Evolutionary conservation across 2,329 filamentous ascomycete genomes (phyloP), one percentile per base, ranked within the genome.

Genomic region (Fusarium udum): DNA sequence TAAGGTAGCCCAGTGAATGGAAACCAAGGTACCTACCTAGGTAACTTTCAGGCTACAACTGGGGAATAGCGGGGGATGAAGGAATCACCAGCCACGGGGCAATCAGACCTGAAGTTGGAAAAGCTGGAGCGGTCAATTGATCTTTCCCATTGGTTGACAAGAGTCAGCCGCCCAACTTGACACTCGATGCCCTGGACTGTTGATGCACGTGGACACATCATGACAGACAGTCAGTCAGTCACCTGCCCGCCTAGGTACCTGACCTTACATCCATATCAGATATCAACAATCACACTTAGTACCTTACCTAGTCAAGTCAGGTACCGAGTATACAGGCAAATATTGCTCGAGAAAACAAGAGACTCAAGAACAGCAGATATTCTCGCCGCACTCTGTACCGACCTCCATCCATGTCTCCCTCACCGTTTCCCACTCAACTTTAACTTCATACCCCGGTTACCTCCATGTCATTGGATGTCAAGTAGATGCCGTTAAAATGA

Each of bases 71-170:
- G 61, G 64, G 64, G 37, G 28, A 48, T 39, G n/a, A 53, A 53
- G 48, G 48, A n/a, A 42, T 32, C 34, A 39, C 48, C 42, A 71
- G 64, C 58, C 68, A 65, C 48, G 43, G 43, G 46, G 40, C 55
- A 57, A 55, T 42, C 45, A 67, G 34, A 39, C 53, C 40, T 31
- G 34, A 34, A 56, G 56, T 26, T 40, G 45, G 36, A 55, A 72
- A 64, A 63, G 57, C 58, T 61, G 64, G 55, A 59, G 71, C 58
- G 40, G 49, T 53, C 71, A 73, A 73, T 73, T 73, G 71, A 51
- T 32, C 36, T 12, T 43, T 60, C 10, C 68, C 40, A 74, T 73
- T 73, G 71, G 71, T 15, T 20, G 14, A 16, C 16, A 40, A 43
- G 58, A 68, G 71, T 73, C 71, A 73, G 66, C 67, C 67, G 67